These are phyloP conservation scores for Botrytis aclada DNA, from an alignment of 2,329 filamentous ascomycete species.

Conservation along the genomic window DNA sequence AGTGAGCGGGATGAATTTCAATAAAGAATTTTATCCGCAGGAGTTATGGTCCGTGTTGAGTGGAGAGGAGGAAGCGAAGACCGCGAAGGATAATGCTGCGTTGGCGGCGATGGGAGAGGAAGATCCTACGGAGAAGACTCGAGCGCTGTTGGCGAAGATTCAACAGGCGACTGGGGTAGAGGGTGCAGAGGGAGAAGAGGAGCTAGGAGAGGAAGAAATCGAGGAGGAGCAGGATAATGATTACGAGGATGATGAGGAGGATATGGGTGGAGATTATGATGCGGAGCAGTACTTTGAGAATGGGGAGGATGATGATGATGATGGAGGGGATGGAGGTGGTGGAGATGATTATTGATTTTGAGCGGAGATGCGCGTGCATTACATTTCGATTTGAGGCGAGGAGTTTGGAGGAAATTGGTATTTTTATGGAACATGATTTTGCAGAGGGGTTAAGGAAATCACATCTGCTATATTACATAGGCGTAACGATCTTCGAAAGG, in stretches of 20 bases:
- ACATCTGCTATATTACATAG: background rate
- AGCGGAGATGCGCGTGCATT: background rate
- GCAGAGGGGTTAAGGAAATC: background rate
- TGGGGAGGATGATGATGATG: conserved; percentile 52
- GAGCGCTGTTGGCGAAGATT: conserved; percentile 28
- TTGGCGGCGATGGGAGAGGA: conserved; percentile 32
- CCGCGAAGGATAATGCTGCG: conserved; percentile 37
- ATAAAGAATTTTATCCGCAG: conserved; percentile 55
- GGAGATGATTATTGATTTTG: conserved; percentile 30
- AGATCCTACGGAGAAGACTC: conserved; percentile 32
- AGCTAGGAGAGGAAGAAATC: conserved; percentile 44
- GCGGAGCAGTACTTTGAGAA: conserved; percentile 63
- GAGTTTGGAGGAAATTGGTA: background rate
- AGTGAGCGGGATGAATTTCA: conserved; percentile 51
- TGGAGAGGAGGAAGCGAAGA: conserved; percentile 33
- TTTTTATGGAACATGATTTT: background rate
- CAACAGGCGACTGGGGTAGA: conserved; percentile 28
- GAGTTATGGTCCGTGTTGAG: conserved; percentile 56
- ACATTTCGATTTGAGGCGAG: background rate
- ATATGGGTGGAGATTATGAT: conserved; percentile 60
- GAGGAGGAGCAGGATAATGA: conserved; percentile 39
- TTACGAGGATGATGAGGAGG: conserved; percentile 59
- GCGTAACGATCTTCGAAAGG: background rate
- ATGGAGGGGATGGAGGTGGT: conserved; percentile 38
- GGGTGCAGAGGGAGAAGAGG: conserved; percentile 43